Conservation (phyloP, 2,329 filamentous ascomycete genomes). For the Microcyclospora pomicola region DNA sequence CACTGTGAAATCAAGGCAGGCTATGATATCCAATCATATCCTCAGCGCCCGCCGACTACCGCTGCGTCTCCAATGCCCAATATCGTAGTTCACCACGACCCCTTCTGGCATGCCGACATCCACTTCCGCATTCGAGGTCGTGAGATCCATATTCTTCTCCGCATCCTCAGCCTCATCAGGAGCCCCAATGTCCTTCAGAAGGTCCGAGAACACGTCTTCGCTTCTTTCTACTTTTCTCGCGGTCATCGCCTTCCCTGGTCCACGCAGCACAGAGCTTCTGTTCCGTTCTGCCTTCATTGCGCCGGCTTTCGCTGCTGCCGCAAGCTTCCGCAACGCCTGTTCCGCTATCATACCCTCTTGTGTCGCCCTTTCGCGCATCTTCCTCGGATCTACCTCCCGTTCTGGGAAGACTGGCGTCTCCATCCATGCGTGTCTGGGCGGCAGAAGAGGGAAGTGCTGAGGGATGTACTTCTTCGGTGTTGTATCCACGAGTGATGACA, state of each 20-base stretch:
- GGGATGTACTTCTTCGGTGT: constrained; percentile 41
- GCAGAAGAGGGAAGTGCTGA: constrained; percentile 46
- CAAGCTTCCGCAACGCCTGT: constrained; percentile 48
- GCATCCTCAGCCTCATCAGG: constrained; percentile 20
- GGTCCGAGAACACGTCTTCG: constrained; percentile 41
- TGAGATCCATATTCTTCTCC: constrained; percentile 19
- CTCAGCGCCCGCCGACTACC: constrained; percentile 17
- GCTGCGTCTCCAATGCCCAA: constrained; percentile 42
- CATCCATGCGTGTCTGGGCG: constrained; percentile 51
- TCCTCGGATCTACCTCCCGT: constrained; percentile 45
- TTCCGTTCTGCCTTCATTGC: constrained; percentile 30
- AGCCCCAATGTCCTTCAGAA: constrained; percentile 30
- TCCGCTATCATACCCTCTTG: constrained; percentile 53
- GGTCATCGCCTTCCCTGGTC: constrained; percentile 13
- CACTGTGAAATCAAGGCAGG: background rate
- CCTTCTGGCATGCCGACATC: constrained; percentile 23
- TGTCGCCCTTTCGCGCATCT: constrained; percentile 43
- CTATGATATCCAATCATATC: constrained; percentile 10
- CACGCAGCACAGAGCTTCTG: constrained; percentile 23
- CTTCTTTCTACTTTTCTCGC: constrained; percentile 4
- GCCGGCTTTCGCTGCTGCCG: constrained; percentile 35
- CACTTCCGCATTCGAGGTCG: constrained; percentile 14
- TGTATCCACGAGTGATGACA: constrained; percentile 39
- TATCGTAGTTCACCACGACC: constrained; percentile 46
- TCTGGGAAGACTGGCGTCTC: constrained; percentile 44